Percentiles rank a stretch among this genome's conserved stretches.
phyloP scores from a whole-genome alignment of 1,284 basidiomycete species.

The Moesziomyces globuligerus region DNA sequence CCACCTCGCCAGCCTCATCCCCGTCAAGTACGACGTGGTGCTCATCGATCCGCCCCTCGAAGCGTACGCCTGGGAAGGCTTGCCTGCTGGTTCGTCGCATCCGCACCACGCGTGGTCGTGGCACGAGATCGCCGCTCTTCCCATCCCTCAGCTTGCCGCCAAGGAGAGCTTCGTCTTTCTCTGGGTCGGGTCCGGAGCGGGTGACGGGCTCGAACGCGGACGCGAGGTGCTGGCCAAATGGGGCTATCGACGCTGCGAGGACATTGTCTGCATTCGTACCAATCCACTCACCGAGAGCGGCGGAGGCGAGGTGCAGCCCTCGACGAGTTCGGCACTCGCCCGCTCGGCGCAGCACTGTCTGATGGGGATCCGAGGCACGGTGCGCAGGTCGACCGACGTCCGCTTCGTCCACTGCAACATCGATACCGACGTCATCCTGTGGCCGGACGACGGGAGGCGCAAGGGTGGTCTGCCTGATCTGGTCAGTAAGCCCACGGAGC shows the following conservation, averaged over 20 bases:
- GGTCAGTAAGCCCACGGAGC: constrained; percentile 88
- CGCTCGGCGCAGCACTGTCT: constrained; percentile 79
- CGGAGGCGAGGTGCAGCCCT: constrained; percentile 4
- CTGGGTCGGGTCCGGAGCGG: constrained; percentile 92
- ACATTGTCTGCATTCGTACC: constrained; percentile 96
- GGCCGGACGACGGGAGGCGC: constrained; percentile 83
- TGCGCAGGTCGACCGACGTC: constrained; percentile 88
- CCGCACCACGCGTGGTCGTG: constrained; percentile 80
- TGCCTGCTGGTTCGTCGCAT: constrained; percentile 22
- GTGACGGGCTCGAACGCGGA: constrained; percentile 89
- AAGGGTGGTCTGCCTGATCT: constrained; percentile 72
- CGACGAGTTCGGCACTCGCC: constrained; percentile 47
- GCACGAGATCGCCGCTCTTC: constrained; percentile 82
- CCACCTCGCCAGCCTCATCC: constrained; percentile 62
- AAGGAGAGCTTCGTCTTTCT: constrained; percentile 87
- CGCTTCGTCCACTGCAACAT: constrained; percentile 99
- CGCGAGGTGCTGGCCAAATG: constrained; percentile 89
- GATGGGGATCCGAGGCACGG: constrained; percentile 98
- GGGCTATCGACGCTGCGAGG: constrained; percentile 95
- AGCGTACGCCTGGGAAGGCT: constrained; percentile 61
- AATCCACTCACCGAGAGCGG: constrained; percentile 73
- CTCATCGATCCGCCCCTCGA: constrained; percentile 86
- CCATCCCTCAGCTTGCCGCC: constrained; percentile 83
- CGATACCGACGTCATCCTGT: constrained; percentile 95
- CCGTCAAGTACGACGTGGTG: constrained; percentile 89